Evolutionary conservation across 495 filamentous ascomycete species (phyloP).

Genomic region (Neurospora tetrasperma): DNA sequence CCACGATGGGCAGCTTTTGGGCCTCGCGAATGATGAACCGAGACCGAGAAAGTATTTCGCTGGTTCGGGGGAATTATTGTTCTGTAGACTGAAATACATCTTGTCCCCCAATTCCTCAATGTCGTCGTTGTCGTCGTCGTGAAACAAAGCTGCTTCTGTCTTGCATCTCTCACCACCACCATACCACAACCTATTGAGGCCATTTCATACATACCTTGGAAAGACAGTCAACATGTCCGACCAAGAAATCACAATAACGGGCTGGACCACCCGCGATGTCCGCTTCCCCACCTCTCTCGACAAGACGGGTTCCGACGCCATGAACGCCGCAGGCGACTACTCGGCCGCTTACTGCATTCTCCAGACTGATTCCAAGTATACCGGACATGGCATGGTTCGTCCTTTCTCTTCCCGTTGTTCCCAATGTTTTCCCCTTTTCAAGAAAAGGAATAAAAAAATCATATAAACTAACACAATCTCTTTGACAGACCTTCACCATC

Average conservation of each 20-base stretch:
- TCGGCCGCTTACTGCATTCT: slow-evolving; percentile 89
- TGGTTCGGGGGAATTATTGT: background rate
- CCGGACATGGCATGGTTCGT: slow-evolving; percentile 80
- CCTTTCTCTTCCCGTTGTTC: background rate
- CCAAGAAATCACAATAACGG: slow-evolving; percentile 65
- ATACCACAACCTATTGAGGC: too few relatives aligned
- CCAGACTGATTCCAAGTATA: slow-evolving; percentile 59
- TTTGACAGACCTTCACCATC: slow-evolving; percentile 80
- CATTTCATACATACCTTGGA: background rate
- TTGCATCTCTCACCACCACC: background rate
- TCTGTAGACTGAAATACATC: background rate
- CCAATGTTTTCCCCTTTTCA: too few relatives aligned
- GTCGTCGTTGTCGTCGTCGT: background rate
- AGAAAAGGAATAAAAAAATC: too few relatives aligned
- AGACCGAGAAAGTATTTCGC: background rate
- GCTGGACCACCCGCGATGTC: slow-evolving; percentile 72
- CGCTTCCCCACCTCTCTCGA: slow-evolving; percentile 91
- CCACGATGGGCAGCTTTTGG: background rate
- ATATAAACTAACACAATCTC: background rate
- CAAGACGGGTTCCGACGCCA: slow-evolving; percentile 92
- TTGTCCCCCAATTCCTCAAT: background rate
- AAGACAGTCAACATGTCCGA: slow-evolving; percentile 21
- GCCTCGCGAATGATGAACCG: background rate
- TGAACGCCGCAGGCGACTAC: slow-evolving; percentile 94
- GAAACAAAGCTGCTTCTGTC: background rate